Percentiles rank a stretch among this genome's conserved stretches.
Evolutionary conservation across 2,329 filamentous ascomycete genomes (phyloP).

Genomic region (Sordariomycetes sp.): DNA sequence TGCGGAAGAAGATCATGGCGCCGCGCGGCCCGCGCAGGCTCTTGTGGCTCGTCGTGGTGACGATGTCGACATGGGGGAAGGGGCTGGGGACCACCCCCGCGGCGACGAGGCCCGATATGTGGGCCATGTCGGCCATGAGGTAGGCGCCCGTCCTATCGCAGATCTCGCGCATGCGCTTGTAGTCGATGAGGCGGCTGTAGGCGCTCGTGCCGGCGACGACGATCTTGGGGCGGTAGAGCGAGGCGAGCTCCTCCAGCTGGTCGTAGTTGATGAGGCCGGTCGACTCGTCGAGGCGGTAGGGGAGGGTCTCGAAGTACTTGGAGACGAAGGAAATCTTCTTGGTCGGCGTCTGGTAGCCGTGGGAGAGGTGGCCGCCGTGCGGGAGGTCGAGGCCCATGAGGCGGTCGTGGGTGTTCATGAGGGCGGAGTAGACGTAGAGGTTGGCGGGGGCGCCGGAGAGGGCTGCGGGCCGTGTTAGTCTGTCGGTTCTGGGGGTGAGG

Average conservation of each 20-base stretch:
- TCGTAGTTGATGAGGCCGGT: constrained; percentile 95
- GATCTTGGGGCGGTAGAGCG: constrained; percentile 88
- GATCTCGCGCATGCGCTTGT: constrained; percentile 82
- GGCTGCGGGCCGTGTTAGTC: constrained; percentile 33
- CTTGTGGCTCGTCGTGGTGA: constrained; percentile 98
- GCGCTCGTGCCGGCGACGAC: constrained; percentile 92
- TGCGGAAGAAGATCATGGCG: constrained; percentile 97
- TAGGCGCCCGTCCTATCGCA: constrained; percentile 88
- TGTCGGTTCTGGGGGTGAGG: not conserved
- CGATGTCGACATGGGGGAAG: constrained; percentile 83
- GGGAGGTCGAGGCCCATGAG: constrained; percentile 96
- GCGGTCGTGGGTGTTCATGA: constrained; percentile 86
- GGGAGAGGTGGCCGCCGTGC: constrained; percentile 89
- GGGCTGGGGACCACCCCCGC: constrained; percentile 85
- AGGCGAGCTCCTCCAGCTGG: constrained; percentile 75
- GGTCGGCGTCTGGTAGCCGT: constrained; percentile 92
- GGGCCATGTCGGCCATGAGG: constrained; percentile 90
- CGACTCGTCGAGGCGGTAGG: constrained; percentile 81
- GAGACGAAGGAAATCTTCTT: constrained; percentile 97
- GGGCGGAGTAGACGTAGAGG: constrained; percentile 87
- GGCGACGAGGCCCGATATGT: constrained; percentile 89
- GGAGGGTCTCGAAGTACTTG: constrained; percentile 97
- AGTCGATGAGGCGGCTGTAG: constrained; percentile 94
- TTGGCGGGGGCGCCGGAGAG: constrained; percentile 69
- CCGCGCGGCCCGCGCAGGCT: constrained; percentile 88